Evolutionary conservation across 495 filamentous ascomycete species (phyloP).

Genomic region (Lineolata rhizophorae): DNA sequence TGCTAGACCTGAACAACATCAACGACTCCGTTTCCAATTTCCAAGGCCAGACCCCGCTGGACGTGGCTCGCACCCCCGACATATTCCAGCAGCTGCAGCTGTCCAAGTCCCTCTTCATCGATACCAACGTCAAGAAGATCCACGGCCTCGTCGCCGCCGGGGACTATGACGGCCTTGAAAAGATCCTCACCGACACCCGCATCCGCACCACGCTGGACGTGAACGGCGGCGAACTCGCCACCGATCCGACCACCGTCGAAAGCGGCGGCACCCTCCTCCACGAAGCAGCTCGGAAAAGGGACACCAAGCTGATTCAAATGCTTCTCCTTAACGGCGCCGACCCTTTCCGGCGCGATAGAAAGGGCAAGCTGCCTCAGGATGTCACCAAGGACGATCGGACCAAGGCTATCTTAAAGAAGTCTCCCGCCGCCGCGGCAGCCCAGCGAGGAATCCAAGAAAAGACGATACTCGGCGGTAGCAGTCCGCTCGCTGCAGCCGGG

Average conservation of each 20-base stretch:
- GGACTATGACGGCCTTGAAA: slow-evolving; percentile 57
- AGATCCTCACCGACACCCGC: slow-evolving; percentile 59
- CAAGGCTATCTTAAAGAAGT: slow-evolving; percentile 68
- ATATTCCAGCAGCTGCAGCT: slow-evolving; percentile 93
- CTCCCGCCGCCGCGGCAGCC: slow-evolving; percentile 81
- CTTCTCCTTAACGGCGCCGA: slow-evolving; percentile 91
- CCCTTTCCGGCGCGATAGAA: slow-evolving; percentile 83
- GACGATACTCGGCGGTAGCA: slow-evolving; percentile 57
- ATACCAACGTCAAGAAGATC: slow-evolving; percentile 60
- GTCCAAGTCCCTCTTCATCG: slow-evolving; percentile 71
- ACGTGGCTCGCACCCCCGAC: slow-evolving; percentile 73
- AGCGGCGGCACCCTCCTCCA: slow-evolving; percentile 76
- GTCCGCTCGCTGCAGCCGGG: slow-evolving; percentile 11
- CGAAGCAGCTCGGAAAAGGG: slow-evolving; percentile 73
- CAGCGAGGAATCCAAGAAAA: slow-evolving; percentile 93
- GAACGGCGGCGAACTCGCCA: slow-evolving; percentile 71
- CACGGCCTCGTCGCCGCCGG: slow-evolving; percentile 48
- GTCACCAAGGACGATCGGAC: slow-evolving; percentile 91
- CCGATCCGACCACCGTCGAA: slow-evolving; percentile 51
- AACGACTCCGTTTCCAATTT: slow-evolving; percentile 87
- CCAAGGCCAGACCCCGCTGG: slow-evolving; percentile 65
- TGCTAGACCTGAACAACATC: slow-evolving; percentile 58
- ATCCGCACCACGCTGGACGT: slow-evolving; percentile 74
- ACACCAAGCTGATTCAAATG: slow-evolving; percentile 66
- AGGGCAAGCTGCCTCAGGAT: slow-evolving; percentile 88